Evolutionary conservation across 2,329 filamentous ascomycete species (phyloP).

Genomic region (Alternaria novae-zelandiae): DNA sequence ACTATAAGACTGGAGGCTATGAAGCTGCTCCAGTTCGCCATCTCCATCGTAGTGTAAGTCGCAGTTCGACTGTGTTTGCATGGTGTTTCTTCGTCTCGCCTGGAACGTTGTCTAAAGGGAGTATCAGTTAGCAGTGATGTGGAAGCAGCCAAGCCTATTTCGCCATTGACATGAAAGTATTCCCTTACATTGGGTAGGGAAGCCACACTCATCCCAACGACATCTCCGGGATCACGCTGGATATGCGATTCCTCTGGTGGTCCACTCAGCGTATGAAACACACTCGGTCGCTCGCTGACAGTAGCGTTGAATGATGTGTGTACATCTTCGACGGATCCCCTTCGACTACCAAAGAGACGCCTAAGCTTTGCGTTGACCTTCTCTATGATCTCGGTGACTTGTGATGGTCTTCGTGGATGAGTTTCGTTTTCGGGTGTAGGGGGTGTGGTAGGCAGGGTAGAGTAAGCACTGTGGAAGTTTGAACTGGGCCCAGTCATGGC

Average conservation of each 20-base stretch:
- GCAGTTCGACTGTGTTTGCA: not conserved
- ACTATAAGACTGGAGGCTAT: not conserved
- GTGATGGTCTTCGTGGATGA: not conserved
- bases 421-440: not conserved
- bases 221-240: not conserved
- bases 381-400: constrained; percentile 7
- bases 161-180: constrained; percentile 3
- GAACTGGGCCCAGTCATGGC: constrained; percentile 3
- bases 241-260: not conserved
- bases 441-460: constrained; percentile 1
- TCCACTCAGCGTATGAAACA: not conserved
- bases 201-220: not conserved
- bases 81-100: not conserved
- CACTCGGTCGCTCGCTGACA: not conserved
- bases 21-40: not conserved
- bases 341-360: constrained; percentile 7
- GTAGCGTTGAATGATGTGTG: not conserved
- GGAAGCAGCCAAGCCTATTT: constrained; percentile 9
- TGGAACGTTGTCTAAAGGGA: constrained; percentile 6
- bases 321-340: constrained; percentile 1
- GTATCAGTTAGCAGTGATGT: constrained; percentile 11
- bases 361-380: constrained; percentile 1
- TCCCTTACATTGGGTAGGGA: constrained; percentile 10
- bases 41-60: not conserved
- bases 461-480: not conserved